Evolutionary conservation across 768 basidiomycete genomes (phyloP), one percentile per base, ranked within the genome.

Genomic region (Baorangia bicolor): DNA sequence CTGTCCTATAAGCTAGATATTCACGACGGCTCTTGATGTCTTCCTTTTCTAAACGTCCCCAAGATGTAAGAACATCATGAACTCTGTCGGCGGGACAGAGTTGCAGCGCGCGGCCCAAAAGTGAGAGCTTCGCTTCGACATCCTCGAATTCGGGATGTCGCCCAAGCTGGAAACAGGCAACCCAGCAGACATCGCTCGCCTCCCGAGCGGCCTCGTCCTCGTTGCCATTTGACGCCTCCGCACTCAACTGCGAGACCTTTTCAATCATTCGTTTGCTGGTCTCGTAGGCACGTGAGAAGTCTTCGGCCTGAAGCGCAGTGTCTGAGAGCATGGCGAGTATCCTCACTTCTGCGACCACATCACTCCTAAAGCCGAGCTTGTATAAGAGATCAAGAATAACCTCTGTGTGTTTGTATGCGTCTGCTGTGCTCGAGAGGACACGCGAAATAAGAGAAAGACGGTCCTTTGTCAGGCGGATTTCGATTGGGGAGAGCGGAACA

Each of bases 381-480:
- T 85, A 78, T 16, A 88, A 84, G 34, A 99, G 83, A 47, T 98
- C 95, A 20, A 98, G 80, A 46, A 99, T 86, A 54, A 98, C 88
- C 64, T 95, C 87, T 1, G 90, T 84, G 68, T 98, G 94, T 58
- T 90, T 91, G 74, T 94, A 96, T 3, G 94, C 92, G 50, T 94
- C 90, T 59, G 75, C 79, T 56, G 92, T 95, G 65, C 85, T 85
- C 9, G 89, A 87, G 28, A 99, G 82, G 39, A 99, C 88, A 13
- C 83, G 86, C 3, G 91, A 87, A 44, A 99, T 81, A n/a, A 98
- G 81, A 2, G 85, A 85, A 18, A 99, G 83, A 9, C 90, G 86
- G 69, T 98, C 90, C 61, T 90, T 91, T 31, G 92, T 90, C 21
- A 97, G 81, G 10, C 96, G 88, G 57, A 99, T 94, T 71, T 98